Evolutionary conservation across 2,329 filamentous ascomycete genomes (phyloP).

Genomic region (Xylariaceae sp.): DNA sequence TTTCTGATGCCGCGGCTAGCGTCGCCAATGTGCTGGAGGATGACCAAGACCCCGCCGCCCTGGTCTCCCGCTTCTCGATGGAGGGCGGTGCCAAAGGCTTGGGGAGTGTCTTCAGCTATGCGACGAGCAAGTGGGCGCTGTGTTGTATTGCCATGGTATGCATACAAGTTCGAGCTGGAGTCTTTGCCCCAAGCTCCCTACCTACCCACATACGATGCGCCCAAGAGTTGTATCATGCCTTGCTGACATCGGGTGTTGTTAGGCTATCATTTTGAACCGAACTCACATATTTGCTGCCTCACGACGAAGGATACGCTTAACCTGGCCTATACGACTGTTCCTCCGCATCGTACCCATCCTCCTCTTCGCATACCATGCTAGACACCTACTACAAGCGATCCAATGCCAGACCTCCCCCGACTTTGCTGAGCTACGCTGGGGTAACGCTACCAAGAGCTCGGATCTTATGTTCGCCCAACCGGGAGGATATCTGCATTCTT

Average conservation of each 20-base stretch:
- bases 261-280: constrained; percentile 82
- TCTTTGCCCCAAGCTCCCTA: neutral
- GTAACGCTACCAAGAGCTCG: constrained; percentile 59
- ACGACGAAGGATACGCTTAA: constrained; percentile 70
- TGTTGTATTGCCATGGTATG: constrained; percentile 73
- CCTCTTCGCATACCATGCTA: constrained; percentile 64
- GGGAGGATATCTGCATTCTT: constrained; percentile 64
- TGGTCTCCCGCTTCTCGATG: constrained; percentile 48
- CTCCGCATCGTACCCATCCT: constrained; percentile 69
- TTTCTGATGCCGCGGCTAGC: constrained; percentile 29
- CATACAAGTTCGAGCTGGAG: constrained; percentile 15
- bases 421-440: constrained; percentile 67
- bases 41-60: constrained; percentile 35
- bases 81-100: constrained; percentile 61
- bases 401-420: constrained; percentile 84
- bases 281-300: constrained; percentile 93
- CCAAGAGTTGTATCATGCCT: too few relatives aligned
- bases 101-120: constrained; percentile 83
- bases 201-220: neutral
- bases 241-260: neutral
- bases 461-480: constrained; percentile 67
- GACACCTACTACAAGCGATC: constrained; percentile 73
- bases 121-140: constrained; percentile 88
- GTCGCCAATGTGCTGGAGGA: constrained; percentile 39
- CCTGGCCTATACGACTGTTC: constrained; percentile 66